phyloP scores from a whole-genome alignment of 2,329 filamentous ascomycete genomes.

The Fusarium napiforme region DNA sequence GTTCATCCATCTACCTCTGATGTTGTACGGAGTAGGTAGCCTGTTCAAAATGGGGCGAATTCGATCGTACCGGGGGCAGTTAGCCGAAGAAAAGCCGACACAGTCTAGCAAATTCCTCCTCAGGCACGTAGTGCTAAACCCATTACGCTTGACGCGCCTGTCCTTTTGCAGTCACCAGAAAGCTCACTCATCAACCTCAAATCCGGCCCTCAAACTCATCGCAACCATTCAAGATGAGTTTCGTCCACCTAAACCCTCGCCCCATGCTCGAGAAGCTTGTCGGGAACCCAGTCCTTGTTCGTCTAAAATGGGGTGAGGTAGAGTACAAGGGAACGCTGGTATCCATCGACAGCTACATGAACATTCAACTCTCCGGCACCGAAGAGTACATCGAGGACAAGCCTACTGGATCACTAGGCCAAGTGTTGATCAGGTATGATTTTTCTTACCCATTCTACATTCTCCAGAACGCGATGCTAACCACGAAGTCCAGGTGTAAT shows the following conservation, averaged over 20 bases:
- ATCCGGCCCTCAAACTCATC: slow-evolving; percentile 28
- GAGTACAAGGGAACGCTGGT: slow-evolving; percentile 96
- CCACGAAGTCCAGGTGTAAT: slow-evolving; percentile 74
- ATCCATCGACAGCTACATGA: slow-evolving; percentile 98
- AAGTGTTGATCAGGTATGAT: slow-evolving; percentile 87
- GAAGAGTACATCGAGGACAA: slow-evolving; percentile 93
- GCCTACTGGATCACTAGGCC: slow-evolving; percentile 84
- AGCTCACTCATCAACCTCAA: slow-evolving; percentile 39
- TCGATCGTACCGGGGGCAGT: neutral
- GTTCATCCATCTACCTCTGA: neutral
- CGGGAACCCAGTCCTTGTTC: slow-evolving; percentile 89
- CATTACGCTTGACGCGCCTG: slow-evolving; percentile 33
- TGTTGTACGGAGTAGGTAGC: neutral
- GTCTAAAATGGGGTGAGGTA: slow-evolving; percentile 97
- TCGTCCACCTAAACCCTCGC: slow-evolving; percentile 95
- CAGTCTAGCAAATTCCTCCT: slow-evolving; percentile 33
- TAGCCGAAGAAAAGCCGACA: slow-evolving; percentile 30
- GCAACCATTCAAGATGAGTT: slow-evolving; percentile 55
- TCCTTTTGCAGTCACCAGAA: slow-evolving; percentile 37
- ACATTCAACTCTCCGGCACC: slow-evolving; percentile 89
- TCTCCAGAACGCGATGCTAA: slow-evolving; percentile 1
- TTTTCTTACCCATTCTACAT: neutral
- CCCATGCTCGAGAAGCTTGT: slow-evolving; percentile 95
- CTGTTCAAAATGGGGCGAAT: neutral
- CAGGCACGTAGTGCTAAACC: slow-evolving; percentile 34